These are phyloP conservation scores for Citrus inodora DNA, from an alignment of 345 rosid genomes.

Conservation along the genomic window DNA sequence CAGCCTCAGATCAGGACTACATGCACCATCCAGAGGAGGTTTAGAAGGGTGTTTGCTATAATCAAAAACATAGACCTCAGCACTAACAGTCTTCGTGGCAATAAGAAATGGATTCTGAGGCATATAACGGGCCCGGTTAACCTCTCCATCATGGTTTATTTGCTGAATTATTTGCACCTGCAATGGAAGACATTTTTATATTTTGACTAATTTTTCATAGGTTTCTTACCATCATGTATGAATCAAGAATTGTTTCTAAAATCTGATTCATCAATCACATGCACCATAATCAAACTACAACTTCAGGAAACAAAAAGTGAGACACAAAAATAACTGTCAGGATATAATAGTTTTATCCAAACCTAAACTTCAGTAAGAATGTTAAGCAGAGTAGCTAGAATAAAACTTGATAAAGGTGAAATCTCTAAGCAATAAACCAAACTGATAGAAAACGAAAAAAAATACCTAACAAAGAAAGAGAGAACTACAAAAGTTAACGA, in stretches of 20 bases:
- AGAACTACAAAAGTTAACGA: neutral
- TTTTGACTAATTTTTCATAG: neutral
- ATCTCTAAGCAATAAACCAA: neutral
- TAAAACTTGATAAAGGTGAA: constrained; percentile 21
- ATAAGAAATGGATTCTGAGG: constrained; percentile 88
- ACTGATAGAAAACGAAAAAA: too few species aligned
- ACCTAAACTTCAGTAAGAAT: neutral
- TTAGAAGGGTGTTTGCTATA: constrained; percentile 92
- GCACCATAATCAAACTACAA: neutral
- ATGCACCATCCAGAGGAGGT: constrained; percentile 88
- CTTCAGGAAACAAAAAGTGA: neutral
- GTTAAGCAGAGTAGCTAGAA: neutral
- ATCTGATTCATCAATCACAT: neutral
- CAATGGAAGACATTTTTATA: neutral
- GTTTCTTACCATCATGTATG: neutral
- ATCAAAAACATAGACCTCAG: constrained; percentile 93
- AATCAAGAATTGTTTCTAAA: neutral
- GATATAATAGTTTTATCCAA: neutral
- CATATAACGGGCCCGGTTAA: constrained; percentile 97
- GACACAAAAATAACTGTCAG: neutral
- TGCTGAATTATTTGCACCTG: constrained; percentile 97
- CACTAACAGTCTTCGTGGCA: constrained; percentile 94
- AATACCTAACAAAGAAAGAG: neutral
- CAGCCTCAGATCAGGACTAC: constrained; percentile 84
- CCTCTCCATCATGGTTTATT: constrained; percentile 96